Evolutionary conservation across 2,329 filamentous ascomycete species (phyloP).

Genomic region (Plectosphaerella plurivora): DNA sequence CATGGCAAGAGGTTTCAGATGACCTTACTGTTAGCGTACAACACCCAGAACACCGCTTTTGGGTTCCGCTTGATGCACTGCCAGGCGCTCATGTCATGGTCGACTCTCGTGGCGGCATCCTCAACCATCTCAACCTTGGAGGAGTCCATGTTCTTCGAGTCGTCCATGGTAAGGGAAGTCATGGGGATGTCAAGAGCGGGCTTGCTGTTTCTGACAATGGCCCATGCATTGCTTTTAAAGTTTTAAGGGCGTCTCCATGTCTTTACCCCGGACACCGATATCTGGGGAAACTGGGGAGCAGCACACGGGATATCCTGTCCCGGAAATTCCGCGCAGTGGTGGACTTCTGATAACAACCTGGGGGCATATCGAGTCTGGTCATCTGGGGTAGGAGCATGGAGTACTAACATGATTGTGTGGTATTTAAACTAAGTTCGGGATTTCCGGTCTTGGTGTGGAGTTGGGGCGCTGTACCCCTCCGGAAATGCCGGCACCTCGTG

Average conservation of each 20-base stretch:
- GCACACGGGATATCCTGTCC: neutral
- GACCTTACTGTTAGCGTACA: constrained; percentile 10
- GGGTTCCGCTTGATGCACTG: constrained; percentile 8
- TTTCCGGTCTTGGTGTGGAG: no score
- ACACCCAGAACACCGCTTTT: constrained; percentile 6
- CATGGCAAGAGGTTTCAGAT: neutral
- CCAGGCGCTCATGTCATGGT: constrained; percentile 1
- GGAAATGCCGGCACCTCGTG: no score
- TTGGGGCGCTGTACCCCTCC: no score
- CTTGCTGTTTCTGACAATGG: no score
- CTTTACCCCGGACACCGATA: neutral
- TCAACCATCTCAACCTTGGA: neutral
- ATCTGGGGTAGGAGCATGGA: no score
- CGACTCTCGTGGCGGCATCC: neutral
- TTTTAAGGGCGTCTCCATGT: neutral
- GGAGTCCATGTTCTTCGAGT: neutral
- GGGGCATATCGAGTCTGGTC: no score
- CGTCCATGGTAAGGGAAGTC: no score
- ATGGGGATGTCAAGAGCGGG: no score
- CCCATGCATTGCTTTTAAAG: neutral
- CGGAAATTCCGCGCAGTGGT: neutral
- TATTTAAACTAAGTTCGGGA: no score
- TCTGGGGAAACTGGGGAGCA: neutral
- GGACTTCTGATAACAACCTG: no score
- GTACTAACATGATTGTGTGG: no score